Conservation (phyloP, 805 yeast species). For the Kregervanrija delftensis region DNA sequence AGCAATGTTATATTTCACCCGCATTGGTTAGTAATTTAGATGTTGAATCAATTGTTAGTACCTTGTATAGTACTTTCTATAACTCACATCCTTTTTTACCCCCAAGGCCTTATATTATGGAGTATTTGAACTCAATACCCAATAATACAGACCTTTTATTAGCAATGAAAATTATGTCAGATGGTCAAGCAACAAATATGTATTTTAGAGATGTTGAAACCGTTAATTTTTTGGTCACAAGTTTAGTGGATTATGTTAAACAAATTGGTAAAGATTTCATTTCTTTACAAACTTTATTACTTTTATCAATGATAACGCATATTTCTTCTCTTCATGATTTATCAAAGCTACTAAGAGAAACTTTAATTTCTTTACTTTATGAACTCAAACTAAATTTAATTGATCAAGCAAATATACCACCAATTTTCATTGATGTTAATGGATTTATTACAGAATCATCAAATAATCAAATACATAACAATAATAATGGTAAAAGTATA, state of each 20-base stretch:
- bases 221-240: slow-evolving; percentile 30
- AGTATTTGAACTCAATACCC: slow-evolving; percentile 28
- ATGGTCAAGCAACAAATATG: slow-evolving; percentile 34
- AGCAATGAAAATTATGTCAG: slow-evolving; percentile 43
- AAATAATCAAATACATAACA: neutral
- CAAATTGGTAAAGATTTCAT: slow-evolving; percentile 35
- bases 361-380: slow-evolving; percentile 32
- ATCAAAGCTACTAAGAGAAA: slow-evolving; percentile 35
- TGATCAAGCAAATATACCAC: slow-evolving; percentile 27
- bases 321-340: slow-evolving; percentile 45
- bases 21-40: slow-evolving; percentile 21
- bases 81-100: slow-evolving; percentile 43
- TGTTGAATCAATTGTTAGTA: slow-evolving; percentile 19
- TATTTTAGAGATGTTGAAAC: slow-evolving; percentile 35
- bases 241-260: slow-evolving; percentile 25
- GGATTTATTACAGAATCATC: slow-evolving; percentile 21
- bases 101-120: slow-evolving; percentile 27
- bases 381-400: slow-evolving; percentile 33
- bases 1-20: slow-evolving; percentile 25
- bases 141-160: slow-evolving; percentile 35
- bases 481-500: neutral
- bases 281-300: slow-evolving; percentile 34
- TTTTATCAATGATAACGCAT: slow-evolving; percentile 39
- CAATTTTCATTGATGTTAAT: slow-evolving; percentile 28
- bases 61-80: slow-evolving; percentile 34